Evolutionary conservation across 208 protist species (phyloP), one percentile per base, ranked within the genome.

Genomic region (Crithidia bombi): DNA sequence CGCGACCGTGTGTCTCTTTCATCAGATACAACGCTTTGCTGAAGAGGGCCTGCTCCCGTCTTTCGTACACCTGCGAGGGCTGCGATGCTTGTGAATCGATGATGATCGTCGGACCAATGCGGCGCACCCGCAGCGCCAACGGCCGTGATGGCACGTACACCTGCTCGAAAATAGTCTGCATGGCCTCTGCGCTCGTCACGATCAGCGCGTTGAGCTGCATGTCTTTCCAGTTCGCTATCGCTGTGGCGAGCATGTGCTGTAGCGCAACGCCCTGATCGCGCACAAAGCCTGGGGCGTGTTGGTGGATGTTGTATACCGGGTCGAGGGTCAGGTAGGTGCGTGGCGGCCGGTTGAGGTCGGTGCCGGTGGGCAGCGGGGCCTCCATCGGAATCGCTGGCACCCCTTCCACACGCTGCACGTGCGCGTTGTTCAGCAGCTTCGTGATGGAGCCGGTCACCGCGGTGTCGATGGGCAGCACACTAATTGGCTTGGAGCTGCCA

Each of bases 1-100:
- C 47, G 32, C 64, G 70, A 19, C 70, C 70, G n/a, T 61, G 62
- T 0, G 63, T 70, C 35, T 84, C 78, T 50, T 79, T 79, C 65
- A 94, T 83, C 33, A 85, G 81, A 75, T 94, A 96, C 4, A 96
- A 64, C 12, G 85, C 77, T 55, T 96, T 96, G 39, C 86, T 78
- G 19, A 94, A 54, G 33, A 96, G 75, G 5, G 88, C 82, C 54
- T 79, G 73, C 62, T 78, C 74, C 2, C 85, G 88, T 73, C 91
- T 58, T 36, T 89, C 83, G 19, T 50, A 44, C 69, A 91, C 87
- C 36, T 74, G 67, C 28, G 66, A 77, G 30, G 63, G 79, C 43
- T 69, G 47, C 17, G 68, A 73, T 32, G 75, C 58, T 63, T 81
- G 87, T 2, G 76, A 75, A 50, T 90, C 84, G 21, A 94, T 73